Base-by-base conservation (phyloP, 108 stramenopile genomes). In the Phaeodactylum tricornutum region DNA sequence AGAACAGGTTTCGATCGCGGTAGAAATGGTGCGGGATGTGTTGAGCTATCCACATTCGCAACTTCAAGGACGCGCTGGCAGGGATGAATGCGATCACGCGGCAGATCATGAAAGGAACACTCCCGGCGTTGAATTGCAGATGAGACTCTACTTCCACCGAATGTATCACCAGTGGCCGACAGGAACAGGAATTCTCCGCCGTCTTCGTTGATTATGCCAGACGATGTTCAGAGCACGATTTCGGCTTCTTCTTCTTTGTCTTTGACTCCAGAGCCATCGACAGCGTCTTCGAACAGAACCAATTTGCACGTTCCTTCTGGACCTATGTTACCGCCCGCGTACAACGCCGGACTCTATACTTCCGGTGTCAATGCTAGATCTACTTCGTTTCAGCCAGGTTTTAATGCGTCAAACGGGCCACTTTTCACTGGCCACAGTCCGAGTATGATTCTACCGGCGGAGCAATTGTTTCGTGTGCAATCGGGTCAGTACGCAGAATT, bases 11-110 rank as follows among this genome's bases (percentile, higher is more conserved):
- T 63, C 59, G 4, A 78, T 62, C 27, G 92, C 92, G 2, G 70
- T 77, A 20, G 59, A 63, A 24, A 60, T 87, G 74, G 81, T 93
- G 21, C 62, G 69, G 4, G 84, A 87, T 38, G 87, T 89, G 12
- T 54, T 93, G 58, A 81, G 55, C 42, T 89, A 92, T 64, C 83
- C 79, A 19, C 69, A 83, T 38, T 75, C 78, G 8, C 81, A 75
- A 28, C 52, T 53, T 21, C 67, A 69, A 38, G 48, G 61, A 7
- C 38, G 4, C 11, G 4, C 5, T 37, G 35, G 38, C 17, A 31
- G 32, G 19, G 26, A 19, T 4, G 47, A 48, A 9, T 29, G 22
- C n/a, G 22, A 32, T 14, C 14, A 11, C 29, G 4, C 47, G 14
- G 47, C 17, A 27, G 47, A 31, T 19, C 16, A 28, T 14, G 47